These are phyloP conservation scores for Letharia lupina DNA, from an alignment of 495 filamentous ascomycete species.

Conservation along the genomic window DNA sequence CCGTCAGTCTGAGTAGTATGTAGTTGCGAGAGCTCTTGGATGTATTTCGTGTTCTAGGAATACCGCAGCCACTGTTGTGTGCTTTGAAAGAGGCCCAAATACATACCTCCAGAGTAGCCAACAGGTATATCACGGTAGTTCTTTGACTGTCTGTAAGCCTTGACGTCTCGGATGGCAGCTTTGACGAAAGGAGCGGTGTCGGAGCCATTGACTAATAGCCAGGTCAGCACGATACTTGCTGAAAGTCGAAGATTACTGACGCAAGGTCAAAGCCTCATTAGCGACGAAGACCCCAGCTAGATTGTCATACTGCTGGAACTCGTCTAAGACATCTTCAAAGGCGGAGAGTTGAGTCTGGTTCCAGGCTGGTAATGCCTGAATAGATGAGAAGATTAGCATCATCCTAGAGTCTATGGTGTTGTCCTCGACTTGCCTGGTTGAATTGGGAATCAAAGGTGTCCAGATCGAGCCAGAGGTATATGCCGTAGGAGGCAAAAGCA, in stretches of 20 bases:
- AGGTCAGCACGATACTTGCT: not conserved
- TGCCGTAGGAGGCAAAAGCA: constrained; percentile 59
- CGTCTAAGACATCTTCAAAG: constrained; percentile 66
- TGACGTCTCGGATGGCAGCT: constrained; percentile 70
- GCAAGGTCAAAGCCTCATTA: constrained; percentile 68
- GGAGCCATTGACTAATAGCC: constrained; percentile 44
- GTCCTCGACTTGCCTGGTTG: constrained; percentile 46
- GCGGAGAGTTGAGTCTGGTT: constrained; percentile 56
- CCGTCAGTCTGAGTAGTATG: constrained; percentile 9
- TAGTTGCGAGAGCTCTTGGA: not conserved
- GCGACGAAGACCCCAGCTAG: constrained; percentile 75
- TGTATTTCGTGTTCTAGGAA: not conserved
- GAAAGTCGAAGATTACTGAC: constrained; percentile 31
- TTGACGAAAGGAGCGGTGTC: constrained; percentile 72
- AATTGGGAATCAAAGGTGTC: constrained; percentile 79
- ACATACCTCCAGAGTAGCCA: constrained; percentile 65
- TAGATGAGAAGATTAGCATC: constrained; percentile 6
- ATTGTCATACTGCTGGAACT: constrained; percentile 72
- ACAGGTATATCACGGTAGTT: constrained; percentile 76
- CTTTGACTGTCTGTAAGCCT: constrained; percentile 68
- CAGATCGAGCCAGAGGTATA: constrained; percentile 75
- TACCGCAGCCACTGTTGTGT: not conserved
- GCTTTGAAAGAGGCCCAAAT: not conserved
- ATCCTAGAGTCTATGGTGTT: not conserved
- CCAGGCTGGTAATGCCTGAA: constrained; percentile 46